Conservation (phyloP, 495 filamentous ascomycete genomes). For the Diplogelasinospora grovesii region DNA sequence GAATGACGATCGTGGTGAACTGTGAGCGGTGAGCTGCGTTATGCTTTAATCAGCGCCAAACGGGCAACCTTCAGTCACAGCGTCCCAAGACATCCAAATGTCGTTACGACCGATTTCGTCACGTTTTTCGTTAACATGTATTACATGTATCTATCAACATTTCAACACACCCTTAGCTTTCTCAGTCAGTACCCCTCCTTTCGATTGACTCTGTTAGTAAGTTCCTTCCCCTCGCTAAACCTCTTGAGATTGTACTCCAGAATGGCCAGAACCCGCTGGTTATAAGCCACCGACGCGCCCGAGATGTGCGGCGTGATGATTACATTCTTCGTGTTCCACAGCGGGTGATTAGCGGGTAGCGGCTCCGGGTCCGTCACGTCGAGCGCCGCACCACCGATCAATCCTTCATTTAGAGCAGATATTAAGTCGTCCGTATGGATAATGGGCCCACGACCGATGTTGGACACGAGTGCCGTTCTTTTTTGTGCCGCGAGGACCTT, state of each 20-base stretch:
- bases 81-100: too few species aligned
- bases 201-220: constrained; percentile 51
- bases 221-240: constrained; percentile 48
- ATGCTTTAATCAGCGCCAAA: too few species aligned
- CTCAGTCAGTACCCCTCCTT: constrained; percentile 16
- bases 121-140: too few species aligned
- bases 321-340: constrained; percentile 71
- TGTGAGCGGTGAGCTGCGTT: too few species aligned
- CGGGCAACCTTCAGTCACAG: too few species aligned
- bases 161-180: too few species aligned
- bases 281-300: constrained; percentile 54
- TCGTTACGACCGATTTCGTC: too few species aligned
- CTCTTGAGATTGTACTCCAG: constrained; percentile 51
- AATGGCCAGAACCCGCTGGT: constrained; percentile 54
- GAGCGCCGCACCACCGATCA: constrained; percentile 64
- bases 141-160: too few species aligned
- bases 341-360: constrained; percentile 55
- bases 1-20: too few species aligned
- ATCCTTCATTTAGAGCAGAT: constrained; percentile 48
- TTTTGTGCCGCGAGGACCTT: constrained; percentile 41
- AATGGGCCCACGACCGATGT: constrained; percentile 69
- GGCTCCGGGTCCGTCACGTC: constrained; percentile 90
- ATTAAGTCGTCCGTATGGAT: constrained; percentile 65
- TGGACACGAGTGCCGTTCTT: constrained; percentile 55
- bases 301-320: constrained; percentile 78